Percentiles rank a stretch among this genome's conserved stretches.
Conservation (phyloP, 495 filamentous ascomycete species). For the Jackrogersella minutella region DNA sequence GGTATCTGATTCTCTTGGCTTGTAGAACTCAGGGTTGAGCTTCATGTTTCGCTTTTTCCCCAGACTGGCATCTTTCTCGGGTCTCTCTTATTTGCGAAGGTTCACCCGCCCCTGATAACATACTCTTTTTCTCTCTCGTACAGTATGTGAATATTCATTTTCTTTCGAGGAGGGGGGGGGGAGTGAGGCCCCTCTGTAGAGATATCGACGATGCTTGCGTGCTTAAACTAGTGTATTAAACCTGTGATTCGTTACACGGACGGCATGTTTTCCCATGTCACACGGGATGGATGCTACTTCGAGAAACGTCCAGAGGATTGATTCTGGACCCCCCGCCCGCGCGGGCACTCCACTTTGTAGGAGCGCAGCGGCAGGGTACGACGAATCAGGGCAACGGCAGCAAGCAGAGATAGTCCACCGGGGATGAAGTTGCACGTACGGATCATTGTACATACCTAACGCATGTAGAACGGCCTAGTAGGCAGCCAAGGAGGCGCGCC, state of each 20-base stretch:
- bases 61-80: background rate
- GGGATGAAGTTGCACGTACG: constrained; percentile 17
- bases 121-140: background rate
- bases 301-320: constrained; percentile 30
- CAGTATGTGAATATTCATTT: constrained; percentile 1
- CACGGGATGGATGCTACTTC: constrained; percentile 40
- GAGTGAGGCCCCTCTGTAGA: constrained; percentile 11
- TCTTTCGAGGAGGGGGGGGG: background rate
- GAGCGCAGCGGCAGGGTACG: constrained; percentile 24
- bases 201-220: constrained; percentile 31
- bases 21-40: background rate
- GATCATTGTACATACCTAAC: constrained; percentile 11
- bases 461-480: constrained; percentile 17
- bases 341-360: constrained; percentile 23
- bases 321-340: constrained; percentile 20
- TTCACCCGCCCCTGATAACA: constrained; percentile 1
- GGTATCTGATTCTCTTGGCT: constrained; percentile 39
- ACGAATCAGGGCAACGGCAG: constrained; percentile 30
- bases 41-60: background rate
- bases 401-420: constrained; percentile 11
- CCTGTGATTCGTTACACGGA: constrained; percentile 38
- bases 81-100: constrained; percentile 13
- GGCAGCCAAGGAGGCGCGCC: constrained; percentile 28
- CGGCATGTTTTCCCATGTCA: constrained; percentile 34
- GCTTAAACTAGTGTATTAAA: constrained; percentile 31